Conservation (phyloP, 768 basidiomycete genomes). For the Punctularia strigosozonata region DNA sequence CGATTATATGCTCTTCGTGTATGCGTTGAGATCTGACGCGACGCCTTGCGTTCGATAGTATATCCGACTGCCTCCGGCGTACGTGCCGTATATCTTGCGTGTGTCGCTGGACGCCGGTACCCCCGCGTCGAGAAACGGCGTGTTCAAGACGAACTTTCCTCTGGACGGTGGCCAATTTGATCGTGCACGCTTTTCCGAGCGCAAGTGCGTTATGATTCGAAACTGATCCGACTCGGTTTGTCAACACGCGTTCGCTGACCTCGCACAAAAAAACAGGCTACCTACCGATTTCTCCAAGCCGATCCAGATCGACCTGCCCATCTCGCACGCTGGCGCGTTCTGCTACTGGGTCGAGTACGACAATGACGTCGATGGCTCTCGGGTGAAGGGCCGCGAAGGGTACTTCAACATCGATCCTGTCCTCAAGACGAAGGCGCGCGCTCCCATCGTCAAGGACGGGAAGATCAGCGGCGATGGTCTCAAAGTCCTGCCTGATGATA, state of each 20-base stretch:
- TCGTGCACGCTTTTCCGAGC: slow-evolving; percentile 60
- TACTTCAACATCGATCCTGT: slow-evolving; percentile 97
- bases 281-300: slow-evolving; percentile 84
- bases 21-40: slow-evolving; percentile 1
- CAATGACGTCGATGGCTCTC: slow-evolving; percentile 38
- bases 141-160: slow-evolving; percentile 95
- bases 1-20: slow-evolving; percentile 16
- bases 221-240: background rate
- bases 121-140: slow-evolving; percentile 78
- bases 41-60: slow-evolving; percentile 43
- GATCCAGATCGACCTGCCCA: slow-evolving; percentile 88
- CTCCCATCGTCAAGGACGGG: slow-evolving; percentile 56
- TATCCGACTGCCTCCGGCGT: slow-evolving; percentile 88
- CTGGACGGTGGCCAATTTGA: slow-evolving; percentile 83
- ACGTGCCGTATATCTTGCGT: slow-evolving; percentile 79
- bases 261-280: no score
- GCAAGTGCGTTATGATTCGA: slow-evolving; percentile 43
- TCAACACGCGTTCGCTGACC: slow-evolving; percentile 11
- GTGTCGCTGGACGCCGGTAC: slow-evolving; percentile 90
- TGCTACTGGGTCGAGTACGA: slow-evolving; percentile 93
- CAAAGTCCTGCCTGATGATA: slow-evolving; percentile 31
- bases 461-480: slow-evolving; percentile 48
- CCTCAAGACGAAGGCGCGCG: slow-evolving; percentile 62
- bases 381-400: slow-evolving; percentile 75
- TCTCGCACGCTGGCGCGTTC: slow-evolving; percentile 94